A percentile compares a stretch with the other conserved stretches of the same genome.
Conservation (phyloP, 345 rosid genomes). For the Syzygium grande region DNA sequence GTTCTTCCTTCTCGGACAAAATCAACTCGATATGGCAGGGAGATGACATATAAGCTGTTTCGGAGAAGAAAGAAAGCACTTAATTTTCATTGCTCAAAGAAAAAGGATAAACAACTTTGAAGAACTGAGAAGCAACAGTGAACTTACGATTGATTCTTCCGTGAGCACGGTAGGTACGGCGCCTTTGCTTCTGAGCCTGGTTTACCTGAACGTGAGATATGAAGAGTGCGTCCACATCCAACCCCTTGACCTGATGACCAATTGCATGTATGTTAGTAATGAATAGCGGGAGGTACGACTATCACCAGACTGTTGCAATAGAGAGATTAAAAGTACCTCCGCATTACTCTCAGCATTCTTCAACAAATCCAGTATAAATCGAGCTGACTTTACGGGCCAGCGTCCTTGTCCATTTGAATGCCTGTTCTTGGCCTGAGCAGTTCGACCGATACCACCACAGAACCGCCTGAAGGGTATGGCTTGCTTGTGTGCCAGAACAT, state of each 20-base stretch:
- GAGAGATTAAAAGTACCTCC: constrained; percentile 30
- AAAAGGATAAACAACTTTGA: not conserved
- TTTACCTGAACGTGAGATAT: constrained; percentile 92
- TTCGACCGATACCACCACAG: constrained; percentile 97
- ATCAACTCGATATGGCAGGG: constrained; percentile 93
- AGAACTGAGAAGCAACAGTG: not conserved
- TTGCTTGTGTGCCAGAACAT: constrained; percentile 94
- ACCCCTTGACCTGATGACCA: constrained; percentile 68
- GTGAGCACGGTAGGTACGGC: constrained; percentile 95
- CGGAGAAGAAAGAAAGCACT: not conserved
- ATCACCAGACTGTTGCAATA: not conserved
- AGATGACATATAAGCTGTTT: constrained; percentile 89
- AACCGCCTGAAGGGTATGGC: constrained; percentile 99
- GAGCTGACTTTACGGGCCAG: constrained; percentile 92
- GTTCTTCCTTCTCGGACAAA: constrained; percentile 88
- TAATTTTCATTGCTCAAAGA: not conserved
- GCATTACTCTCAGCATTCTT: constrained; percentile 99
- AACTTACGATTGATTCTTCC: constrained; percentile 94
- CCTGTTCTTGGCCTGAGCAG: constrained; percentile 99
- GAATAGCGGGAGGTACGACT: not conserved
- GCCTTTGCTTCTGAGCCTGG: constrained; percentile 94
- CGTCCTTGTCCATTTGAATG: constrained; percentile 97
- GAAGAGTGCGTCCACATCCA: constrained; percentile 83
- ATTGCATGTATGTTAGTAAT: not conserved
- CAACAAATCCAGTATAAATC: constrained; percentile 76